Evolutionary conservation across 306 rosid genomes (phyloP).

Genomic region (Sindora glabra): DNA sequence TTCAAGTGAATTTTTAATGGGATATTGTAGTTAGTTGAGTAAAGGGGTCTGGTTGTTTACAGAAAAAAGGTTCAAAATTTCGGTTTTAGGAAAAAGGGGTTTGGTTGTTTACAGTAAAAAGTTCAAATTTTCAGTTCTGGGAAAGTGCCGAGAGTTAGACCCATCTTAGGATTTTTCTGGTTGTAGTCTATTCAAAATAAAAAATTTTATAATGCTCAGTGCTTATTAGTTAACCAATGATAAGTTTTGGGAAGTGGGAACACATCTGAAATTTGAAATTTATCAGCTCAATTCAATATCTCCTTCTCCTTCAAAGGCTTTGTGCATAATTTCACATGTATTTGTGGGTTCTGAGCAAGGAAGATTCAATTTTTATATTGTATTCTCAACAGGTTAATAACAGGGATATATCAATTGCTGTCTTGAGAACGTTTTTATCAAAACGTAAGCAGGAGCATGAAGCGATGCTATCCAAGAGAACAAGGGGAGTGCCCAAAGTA

Average conservation of each 20-base stretch:
- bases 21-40: neutral
- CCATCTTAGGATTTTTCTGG: neutral
- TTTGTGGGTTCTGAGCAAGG: neutral
- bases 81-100: too few relatives aligned
- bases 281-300: neutral
- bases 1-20: neutral
- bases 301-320: neutral
- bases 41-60: neutral
- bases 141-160: too few relatives aligned
- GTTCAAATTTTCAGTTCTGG: neutral
- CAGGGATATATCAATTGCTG: slow-evolving; percentile 92
- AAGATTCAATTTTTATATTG: neutral
- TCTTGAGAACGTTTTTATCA: slow-evolving; percentile 66
- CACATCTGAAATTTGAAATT: neutral
- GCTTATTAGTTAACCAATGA: neutral
- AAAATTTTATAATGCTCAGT: too few relatives aligned
- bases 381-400: slow-evolving; percentile 72
- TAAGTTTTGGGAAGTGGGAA: neutral
- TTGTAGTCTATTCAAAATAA: neutral
- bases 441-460: slow-evolving; percentile 72
- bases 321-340: neutral
- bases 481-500: slow-evolving; percentile 27
- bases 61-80: neutral
- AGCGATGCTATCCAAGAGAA: slow-evolving; percentile 43
- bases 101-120: neutral